These are phyloP conservation scores for Gamarada debralockiae DNA, from an alignment of 495 filamentous ascomycete species.

Conservation along the genomic window DNA sequence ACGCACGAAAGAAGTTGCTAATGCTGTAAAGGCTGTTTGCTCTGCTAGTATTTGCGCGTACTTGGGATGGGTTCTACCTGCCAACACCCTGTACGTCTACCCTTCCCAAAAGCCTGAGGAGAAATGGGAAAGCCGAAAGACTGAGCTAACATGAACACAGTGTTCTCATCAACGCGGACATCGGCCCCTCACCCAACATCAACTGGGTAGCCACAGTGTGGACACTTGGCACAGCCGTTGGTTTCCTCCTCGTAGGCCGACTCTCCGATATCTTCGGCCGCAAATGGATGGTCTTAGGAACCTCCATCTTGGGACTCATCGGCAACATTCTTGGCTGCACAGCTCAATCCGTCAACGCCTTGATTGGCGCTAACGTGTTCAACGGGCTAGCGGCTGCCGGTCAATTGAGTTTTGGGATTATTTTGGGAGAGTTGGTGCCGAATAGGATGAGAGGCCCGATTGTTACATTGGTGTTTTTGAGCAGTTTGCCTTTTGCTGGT, in stretches of 20 bases:
- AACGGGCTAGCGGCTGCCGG: constrained; percentile 31
- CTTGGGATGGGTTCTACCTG: too few relatives aligned
- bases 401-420: constrained; percentile 26
- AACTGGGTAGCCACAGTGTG: constrained; percentile 33
- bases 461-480: too few relatives aligned
- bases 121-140: too few relatives aligned
- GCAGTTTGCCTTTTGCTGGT: too few relatives aligned
- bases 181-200: constrained; percentile 35
- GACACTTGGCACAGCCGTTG: constrained; percentile 27
- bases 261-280: constrained; percentile 52
- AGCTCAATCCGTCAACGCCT: constrained; percentile 35
- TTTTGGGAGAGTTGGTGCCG: too few relatives aligned
- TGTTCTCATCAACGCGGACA: constrained; percentile 29
- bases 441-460: too few relatives aligned
- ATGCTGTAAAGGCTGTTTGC: too few relatives aligned
- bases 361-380: constrained; percentile 32
- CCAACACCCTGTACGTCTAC: too few relatives aligned
- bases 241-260: constrained; percentile 36
- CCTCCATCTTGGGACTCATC: constrained; percentile 35
- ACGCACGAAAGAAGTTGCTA: too few relatives aligned
- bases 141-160: too few relatives aligned
- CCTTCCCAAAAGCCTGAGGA: too few relatives aligned
- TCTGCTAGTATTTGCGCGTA: too few relatives aligned
- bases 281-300: constrained; percentile 45
- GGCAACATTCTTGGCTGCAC: constrained; percentile 40